These are phyloP conservation scores for Silene uniflora DNA, from an alignment of 148 eudicot species.

Conservation along the genomic window DNA sequence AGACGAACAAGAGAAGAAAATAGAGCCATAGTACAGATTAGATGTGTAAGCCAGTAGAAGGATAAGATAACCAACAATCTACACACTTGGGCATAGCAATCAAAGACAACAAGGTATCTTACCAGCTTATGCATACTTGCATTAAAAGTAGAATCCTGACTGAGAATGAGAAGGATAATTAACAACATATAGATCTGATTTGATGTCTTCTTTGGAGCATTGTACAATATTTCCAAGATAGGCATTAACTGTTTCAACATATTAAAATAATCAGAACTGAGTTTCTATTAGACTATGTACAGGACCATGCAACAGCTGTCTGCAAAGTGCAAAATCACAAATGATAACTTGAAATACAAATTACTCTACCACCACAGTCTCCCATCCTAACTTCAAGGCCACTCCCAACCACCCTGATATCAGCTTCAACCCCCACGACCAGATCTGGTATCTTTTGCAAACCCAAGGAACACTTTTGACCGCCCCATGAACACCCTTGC, in stretches of 20 bases:
- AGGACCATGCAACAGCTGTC: background rate
- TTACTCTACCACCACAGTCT: too few species aligned
- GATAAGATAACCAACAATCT: background rate
- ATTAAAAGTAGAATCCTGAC: conserved; percentile 94
- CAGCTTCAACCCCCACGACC: too few species aligned
- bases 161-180: conserved; percentile 83
- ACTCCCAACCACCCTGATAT: too few species aligned
- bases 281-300: background rate
- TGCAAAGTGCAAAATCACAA: conserved; percentile 4
- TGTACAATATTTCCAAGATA: conserved; percentile 77
- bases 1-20: background rate
- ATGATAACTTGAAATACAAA: background rate
- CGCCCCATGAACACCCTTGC: too few species aligned
- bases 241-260: conserved; percentile 72
- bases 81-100: background rate
- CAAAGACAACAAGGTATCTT: conserved; percentile 21
- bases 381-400: too few species aligned
- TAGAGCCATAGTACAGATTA: background rate
- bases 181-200: conserved; percentile 95
- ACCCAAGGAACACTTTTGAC: too few species aligned
- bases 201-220: conserved; percentile 72
- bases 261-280: background rate
- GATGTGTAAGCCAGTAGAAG: background rate
- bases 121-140: conserved; percentile 93
- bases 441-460: too few species aligned